Percentiles rank a stretch among this genome's conserved stretches.
These are phyloP conservation scores for Asterophora lycoperdoides DNA, from an alignment of 768 basidiomycete species.

Conservation along the genomic window DNA sequence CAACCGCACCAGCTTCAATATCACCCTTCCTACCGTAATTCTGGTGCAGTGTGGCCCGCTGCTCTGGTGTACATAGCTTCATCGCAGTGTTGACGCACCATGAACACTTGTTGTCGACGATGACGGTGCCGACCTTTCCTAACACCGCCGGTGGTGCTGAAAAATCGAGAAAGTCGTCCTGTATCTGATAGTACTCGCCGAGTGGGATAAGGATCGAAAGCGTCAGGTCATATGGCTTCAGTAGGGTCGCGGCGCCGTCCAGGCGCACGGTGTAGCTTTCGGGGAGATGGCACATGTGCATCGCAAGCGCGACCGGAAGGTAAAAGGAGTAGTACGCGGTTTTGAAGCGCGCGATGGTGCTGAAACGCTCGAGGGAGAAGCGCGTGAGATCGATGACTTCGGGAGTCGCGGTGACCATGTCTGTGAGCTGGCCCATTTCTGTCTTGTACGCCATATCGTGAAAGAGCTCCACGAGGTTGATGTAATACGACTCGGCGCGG, in stretches of 20 bases:
- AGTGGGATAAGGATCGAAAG: conserved; percentile 80
- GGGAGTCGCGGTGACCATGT: conserved; percentile 92
- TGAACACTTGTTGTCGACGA: conserved; percentile 96
- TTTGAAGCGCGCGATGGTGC: conserved; percentile 92
- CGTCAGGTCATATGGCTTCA: conserved; percentile 66
- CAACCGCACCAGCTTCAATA: conserved; percentile 13
- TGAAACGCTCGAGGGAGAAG: conserved; percentile 87
- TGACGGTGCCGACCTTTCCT: conserved; percentile 96
- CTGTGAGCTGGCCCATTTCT: conserved; percentile 93
- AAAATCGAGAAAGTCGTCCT: conserved; percentile 96
- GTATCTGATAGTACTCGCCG: conserved; percentile 98
- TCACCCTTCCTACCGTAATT: conserved; percentile 43
- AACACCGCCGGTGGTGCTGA: conserved; percentile 87
- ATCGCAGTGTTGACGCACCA: conserved; percentile 93
- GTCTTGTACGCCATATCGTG: conserved; percentile 88
- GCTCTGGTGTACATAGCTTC: conserved; percentile 44
- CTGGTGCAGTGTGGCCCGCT: conserved; percentile 51
- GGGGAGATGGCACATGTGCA: conserved; percentile 70
- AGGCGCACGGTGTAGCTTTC: conserved; percentile 34
- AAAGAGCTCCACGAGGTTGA: conserved; percentile 86
- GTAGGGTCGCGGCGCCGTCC: conserved; percentile 16
- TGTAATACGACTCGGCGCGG: conserved; percentile 73
- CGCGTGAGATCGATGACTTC: conserved; percentile 78
- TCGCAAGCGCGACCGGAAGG: conserved; percentile 92
- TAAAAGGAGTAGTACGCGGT: conserved; percentile 98